Evolutionary conservation across 768 basidiomycete species (phyloP), one percentile per base, ranked within the genome.

Genomic region (Trametes cinnabarina): DNA sequence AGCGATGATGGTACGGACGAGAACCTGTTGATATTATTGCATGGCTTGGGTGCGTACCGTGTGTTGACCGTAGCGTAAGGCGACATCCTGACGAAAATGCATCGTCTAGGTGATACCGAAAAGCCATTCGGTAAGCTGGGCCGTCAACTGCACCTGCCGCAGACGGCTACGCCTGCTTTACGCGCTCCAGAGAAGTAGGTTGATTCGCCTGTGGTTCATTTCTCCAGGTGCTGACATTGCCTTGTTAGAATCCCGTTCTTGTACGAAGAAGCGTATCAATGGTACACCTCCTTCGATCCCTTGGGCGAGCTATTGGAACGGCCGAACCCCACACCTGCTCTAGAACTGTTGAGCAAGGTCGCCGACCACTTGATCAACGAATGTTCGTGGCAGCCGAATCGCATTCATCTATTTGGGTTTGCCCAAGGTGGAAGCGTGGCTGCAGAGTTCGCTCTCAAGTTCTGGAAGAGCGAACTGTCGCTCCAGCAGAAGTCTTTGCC

Each of bases 361-460:
- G 57, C 92, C 51, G 70, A 75, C 2, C 78, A 90, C 64, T 81
- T 95, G 50, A 76, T 75, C 17, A 63, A 71, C 4, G 80, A 82
- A 39, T 90, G 86, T 65, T 61, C 71, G 1, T 97, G 93, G 94
- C 75, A 84, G 6, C 65, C 78, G 0, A 57, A 81, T 10, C 76
- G 80, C n/a, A 87, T 97, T 39, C 94, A 97, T 68, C 67, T 94
- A 44, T 90, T 95, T 55, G 94, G 94, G 3, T 97, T 92, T 62
- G 90, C 82, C 0, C 94, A 97, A 70, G 94, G 94, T 0, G 94
- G 91, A 0, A 86, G 79, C 19, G 81, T 93, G 32, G 90, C 85
- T 1, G 79, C 77, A 2, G 93, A 97, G 71, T 76, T 83, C 51
- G 81, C 80, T 0, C 66, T 92, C 6, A 65, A 72, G 32, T 80